Percentiles rank a stretch among this genome's conserved stretches.
These are phyloP conservation scores for Floccularia luteovirens DNA, from an alignment of 768 basidiomycete genomes.

Conservation along the genomic window DNA sequence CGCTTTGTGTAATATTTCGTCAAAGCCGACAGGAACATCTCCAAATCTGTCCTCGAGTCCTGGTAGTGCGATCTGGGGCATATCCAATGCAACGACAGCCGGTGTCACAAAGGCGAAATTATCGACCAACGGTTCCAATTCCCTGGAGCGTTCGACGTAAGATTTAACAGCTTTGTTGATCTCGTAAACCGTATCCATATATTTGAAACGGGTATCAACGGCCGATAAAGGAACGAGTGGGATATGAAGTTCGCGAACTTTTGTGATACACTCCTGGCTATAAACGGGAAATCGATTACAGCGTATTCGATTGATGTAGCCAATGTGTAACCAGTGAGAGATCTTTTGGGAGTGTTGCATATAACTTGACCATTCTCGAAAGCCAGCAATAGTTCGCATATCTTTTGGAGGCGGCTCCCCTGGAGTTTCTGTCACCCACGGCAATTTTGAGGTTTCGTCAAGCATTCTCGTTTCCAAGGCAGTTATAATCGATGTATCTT, in stretches of 20 bases:
- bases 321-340: slow-evolving; percentile 61
- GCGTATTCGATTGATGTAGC: slow-evolving; percentile 68
- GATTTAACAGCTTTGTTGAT: slow-evolving; percentile 55
- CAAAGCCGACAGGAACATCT: slow-evolving; percentile 39
- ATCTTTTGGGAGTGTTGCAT: slow-evolving; percentile 41
- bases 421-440: slow-evolving; percentile 42
- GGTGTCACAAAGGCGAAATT: slow-evolving; percentile 81
- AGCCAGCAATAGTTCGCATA: slow-evolving; percentile 68
- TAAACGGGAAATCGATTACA: slow-evolving; percentile 45
- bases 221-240: slow-evolving; percentile 47
- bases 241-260: slow-evolving; percentile 26
- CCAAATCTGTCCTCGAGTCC: slow-evolving; percentile 23
- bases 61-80: slow-evolving; percentile 56
- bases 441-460: slow-evolving; percentile 51
- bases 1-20: slow-evolving; percentile 59
- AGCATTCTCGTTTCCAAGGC: slow-evolving; percentile 47
- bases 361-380: slow-evolving; percentile 42
- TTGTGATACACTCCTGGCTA: slow-evolving; percentile 36
- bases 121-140: slow-evolving; percentile 47
- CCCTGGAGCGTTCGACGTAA: slow-evolving; percentile 47
- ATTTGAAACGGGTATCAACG: slow-evolving; percentile 25
- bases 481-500: slow-evolving; percentile 44
- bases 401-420: slow-evolving; percentile 70
- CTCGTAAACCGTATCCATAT: slow-evolving; percentile 33
- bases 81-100: slow-evolving; percentile 64